Base-by-base conservation (phyloP, 2,329 filamentous ascomycete species). In the Blumeriella jaapii region DNA sequence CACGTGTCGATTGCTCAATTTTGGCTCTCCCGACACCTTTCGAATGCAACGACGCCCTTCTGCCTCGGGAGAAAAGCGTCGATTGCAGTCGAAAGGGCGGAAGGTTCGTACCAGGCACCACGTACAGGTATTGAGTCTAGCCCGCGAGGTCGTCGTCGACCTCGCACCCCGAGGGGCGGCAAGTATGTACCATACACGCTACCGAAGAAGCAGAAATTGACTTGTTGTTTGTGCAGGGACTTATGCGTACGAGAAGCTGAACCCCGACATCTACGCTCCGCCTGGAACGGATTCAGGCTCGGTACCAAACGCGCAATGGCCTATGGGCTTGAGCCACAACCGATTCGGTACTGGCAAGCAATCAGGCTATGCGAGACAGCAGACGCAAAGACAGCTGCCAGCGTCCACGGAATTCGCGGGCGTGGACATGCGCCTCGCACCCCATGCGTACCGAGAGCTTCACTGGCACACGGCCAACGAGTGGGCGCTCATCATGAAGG, bases 401-500 rank as follows among this genome's bases (percentile, higher is more conserved):
- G 31, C 32, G 1, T 42, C 46, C 7, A 65, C 55, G 3, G 57
- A 53, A 10, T 72, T 74, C 66, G 69, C 71, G 0, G 70, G 69
- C 27, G 71, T 74, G 1, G 64, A 74, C 43, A 74, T 74, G 71
- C 62, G 68, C 25, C 60, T 75, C 1, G 63, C 61, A n/a, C 62
- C 68, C 0, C 56, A 68, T 16, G 71, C 67, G 0, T 77, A 77
- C 41, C 66, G 75, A 13, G 74, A 79, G 51, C 57, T 79, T 14
- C 75, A 80, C 45, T 80, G 69, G 70, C 71, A 75, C 44, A 69
- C 64, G 23, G 62, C 66, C 24, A 63, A 58, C 30, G 60, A 71
- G 45, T 71, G 67, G 67, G 59, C 64, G 0, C 55, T 71, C 4
- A 57, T 75, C 8, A 57, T 71, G 11, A 69, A 70, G 38, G 71